Evolutionary conservation across 805 yeast species (phyloP).

Genomic region (Yarrowia sp.): DNA sequence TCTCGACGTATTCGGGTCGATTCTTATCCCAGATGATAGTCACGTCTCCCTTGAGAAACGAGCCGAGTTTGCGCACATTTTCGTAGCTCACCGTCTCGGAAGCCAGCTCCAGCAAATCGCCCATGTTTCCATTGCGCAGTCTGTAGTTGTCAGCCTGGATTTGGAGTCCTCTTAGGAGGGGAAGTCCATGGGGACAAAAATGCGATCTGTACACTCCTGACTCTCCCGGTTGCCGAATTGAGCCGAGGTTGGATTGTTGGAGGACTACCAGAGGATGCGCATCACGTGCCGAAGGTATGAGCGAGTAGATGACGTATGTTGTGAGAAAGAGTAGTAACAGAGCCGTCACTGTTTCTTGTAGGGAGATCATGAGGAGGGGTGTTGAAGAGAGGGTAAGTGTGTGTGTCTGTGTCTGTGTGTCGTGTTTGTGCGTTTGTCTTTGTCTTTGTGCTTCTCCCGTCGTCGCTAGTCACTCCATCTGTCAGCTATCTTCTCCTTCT

Average conservation of each 20-base stretch:
- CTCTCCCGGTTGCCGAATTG: slow-evolving; percentile 70
- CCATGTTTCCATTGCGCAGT: slow-evolving; percentile 76
- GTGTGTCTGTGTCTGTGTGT: not conserved
- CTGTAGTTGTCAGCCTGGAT: slow-evolving; percentile 50
- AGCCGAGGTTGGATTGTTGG: slow-evolving; percentile 68
- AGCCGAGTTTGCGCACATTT: slow-evolving; percentile 15
- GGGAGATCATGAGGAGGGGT: not conserved
- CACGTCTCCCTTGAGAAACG: slow-evolving; percentile 22
- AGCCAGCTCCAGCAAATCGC: slow-evolving; percentile 68
- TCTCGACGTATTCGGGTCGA: slow-evolving; percentile 28
- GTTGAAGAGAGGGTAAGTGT: not conserved
- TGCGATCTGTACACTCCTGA: slow-evolving; percentile 79
- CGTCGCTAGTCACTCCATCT: not conserved
- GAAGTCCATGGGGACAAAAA: slow-evolving; percentile 73
- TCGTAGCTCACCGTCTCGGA: slow-evolving; percentile 1
- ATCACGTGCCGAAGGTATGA: slow-evolving; percentile 48
- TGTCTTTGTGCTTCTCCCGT: not conserved
- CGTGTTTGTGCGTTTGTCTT: not conserved
- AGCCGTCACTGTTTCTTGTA: slow-evolving; percentile 15
- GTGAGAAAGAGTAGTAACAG: slow-evolving; percentile 7
- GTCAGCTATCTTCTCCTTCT: not conserved
- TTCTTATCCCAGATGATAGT: slow-evolving; percentile 49
- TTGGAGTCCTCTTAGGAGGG: slow-evolving; percentile 71
- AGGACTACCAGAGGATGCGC: slow-evolving; percentile 49
- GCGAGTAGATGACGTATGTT: slow-evolving; percentile 40